Base-by-base conservation (phyloP, 768 basidiomycete genomes). In the Pholiota conissans region DNA sequence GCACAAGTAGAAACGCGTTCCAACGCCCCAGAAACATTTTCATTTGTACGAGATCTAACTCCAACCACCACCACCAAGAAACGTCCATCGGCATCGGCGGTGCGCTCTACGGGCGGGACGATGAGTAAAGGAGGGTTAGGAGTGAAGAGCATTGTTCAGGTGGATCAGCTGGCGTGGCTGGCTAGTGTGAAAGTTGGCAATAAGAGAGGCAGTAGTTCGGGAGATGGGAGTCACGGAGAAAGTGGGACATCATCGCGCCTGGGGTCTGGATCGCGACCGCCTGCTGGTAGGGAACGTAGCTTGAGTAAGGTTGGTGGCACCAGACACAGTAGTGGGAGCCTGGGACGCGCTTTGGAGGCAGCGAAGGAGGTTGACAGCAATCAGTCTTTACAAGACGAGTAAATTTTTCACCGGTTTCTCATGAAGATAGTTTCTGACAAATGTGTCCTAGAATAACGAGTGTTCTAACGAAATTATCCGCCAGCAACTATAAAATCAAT, bases 311-410 rank as follows among this genome's bases (percentile, higher is more conserved):
- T 54, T 35, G 55, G 51, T 28, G 61, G 52, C 56, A 32, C 49
- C 3, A 73, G 74, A 60, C 72, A 76, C 64, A 73, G 80, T 65
- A 84, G 85, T 68, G 77, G 77, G 18, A 83, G 83, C 67, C 66
- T 75, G 57, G 68, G 71, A 60, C 61, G 77, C 57, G 62, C 53
- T 16, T 39, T 56, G 13, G 77, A 76, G n/a, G 73, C 74, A 42
- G 71, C 73, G 48, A 70, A 65, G 69, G 69, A 69, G 30, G 68
- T 63, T 20, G 75, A 73, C 27, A 65, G 63, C 24, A 71, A 67
- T 24, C 84, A 84, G 60, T 79, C 79, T 27, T 71, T 92, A 53
- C 86, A 90, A 58, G 89, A 91, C 56, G 91, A 93, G 91, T 90
- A 57, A 57, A 86, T 71, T 16, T 3, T 20, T 51, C 34, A 24